Evolutionary conservation across 108 stramenopile species (phyloP), one percentile per base, ranked within the genome.

Genomic region (Mediolabrus comicus): DNA sequence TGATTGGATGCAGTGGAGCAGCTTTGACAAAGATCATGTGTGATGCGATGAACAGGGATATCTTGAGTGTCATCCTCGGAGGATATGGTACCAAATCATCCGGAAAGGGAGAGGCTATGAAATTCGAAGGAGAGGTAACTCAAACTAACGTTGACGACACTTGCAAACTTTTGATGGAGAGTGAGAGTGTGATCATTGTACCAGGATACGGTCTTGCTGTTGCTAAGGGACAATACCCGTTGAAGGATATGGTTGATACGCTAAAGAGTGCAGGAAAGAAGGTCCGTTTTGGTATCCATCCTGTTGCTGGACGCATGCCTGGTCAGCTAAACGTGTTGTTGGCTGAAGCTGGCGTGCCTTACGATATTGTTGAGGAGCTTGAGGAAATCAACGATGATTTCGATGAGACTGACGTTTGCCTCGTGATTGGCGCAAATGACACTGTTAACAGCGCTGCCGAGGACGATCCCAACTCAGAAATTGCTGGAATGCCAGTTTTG

Each of bases 261-360:
- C 86, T 99, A 28, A 71, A 69, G 60, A 85, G 86, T 54, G 77
- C 82, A 29, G 99, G 98, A 51, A 96, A 98, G 75, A 85, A 92
- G 69, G 95, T 97, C 30, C 78, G 96, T 22, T 98, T 98, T 76
- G 98, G 87, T 26, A 95, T 98, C 35, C 99, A 99, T 66, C 98
- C 99, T 16, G 99, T 99, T 53, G 99, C 99, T 35, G 99, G 99
- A 1, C 96, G 99, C 59, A 99, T 99, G 99, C 96, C 96, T 65
- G 97, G 98, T 2, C 98, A 98, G 84, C 85, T 99, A 43, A 99
- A 99, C 72, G 99, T 97, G 24, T 82, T 99, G 56, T 89, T 99
- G 54, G 99, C 99, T 19, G 99, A 99, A 84, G 99, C 99, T 25
- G 98, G 98, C 46, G 98, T 99, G 19, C 98, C 98, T 12, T 99